These are phyloP conservation scores for Cytospora piceicola DNA, from an alignment of 2,329 filamentous ascomycete genomes.

Conservation along the genomic window DNA sequence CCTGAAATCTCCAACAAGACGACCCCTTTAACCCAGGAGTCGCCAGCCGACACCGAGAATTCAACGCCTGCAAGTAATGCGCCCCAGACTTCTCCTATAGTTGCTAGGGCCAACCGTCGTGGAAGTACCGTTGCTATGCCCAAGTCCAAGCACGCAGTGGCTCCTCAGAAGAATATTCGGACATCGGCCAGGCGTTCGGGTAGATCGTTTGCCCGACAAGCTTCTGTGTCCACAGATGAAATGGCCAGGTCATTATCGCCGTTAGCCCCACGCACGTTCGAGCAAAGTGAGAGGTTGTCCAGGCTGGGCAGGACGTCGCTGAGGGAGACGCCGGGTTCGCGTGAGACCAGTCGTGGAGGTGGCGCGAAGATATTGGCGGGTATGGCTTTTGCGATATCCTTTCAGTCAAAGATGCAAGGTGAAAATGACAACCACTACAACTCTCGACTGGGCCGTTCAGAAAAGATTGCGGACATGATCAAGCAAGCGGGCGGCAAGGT, in stretches of 20 bases:
- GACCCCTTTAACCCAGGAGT: conserved; percentile 43
- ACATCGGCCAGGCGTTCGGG: conserved; percentile 36
- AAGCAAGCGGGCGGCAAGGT: conserved; percentile 72
- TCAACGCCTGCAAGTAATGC: conserved; percentile 12
- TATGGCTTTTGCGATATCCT: conserved; percentile 89
- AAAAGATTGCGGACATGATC: conserved; percentile 63
- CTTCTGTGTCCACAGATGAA: conserved; percentile 54
- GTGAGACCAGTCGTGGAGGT: conserved; percentile 24
- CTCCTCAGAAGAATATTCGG: conserved; percentile 34
- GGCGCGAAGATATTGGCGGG: conserved; percentile 63
- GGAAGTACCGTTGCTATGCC: conserved; percentile 32
- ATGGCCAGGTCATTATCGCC: conserved; percentile 46
- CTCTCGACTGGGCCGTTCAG: conserved; percentile 45
- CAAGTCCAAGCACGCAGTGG: conserved; percentile 35
- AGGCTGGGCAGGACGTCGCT: conserved; percentile 32
- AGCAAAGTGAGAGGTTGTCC: conserved; percentile 42
- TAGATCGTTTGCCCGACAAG: conserved; percentile 32
- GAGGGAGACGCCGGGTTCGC: conserved; percentile 25
- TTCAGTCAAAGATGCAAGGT: conserved; percentile 55
- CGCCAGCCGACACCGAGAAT: conserved; percentile 34
- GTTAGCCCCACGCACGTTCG: conserved; percentile 40
- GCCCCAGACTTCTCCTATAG: conserved; percentile 40
- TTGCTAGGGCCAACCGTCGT: conserved; percentile 39
- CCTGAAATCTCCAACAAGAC: conserved; percentile 44
- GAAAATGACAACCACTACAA: conserved; percentile 56